These are phyloP conservation scores for Trapa bicornis DNA, from an alignment of 345 rosid genomes.

Conservation along the genomic window DNA sequence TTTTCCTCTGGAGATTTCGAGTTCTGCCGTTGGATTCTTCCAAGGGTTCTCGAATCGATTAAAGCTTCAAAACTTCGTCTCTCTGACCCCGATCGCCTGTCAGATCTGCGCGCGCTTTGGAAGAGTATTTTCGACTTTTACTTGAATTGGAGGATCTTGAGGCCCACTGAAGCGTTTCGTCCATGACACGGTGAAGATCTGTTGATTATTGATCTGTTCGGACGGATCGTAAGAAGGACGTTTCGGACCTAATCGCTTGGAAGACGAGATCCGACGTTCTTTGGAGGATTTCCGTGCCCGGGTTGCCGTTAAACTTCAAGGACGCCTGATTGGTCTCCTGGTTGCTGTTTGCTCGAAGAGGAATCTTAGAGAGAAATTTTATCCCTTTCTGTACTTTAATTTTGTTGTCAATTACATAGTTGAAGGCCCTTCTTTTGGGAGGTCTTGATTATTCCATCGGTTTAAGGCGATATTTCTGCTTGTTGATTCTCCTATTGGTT, in stretches of 20 bases:
- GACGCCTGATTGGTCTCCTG: slow-evolving; percentile 6
- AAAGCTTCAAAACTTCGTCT: background rate
- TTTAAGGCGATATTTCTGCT: slow-evolving; percentile 10
- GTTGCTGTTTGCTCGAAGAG: slow-evolving; percentile 8
- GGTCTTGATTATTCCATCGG: slow-evolving; percentile 6
- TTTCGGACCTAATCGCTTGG: background rate
- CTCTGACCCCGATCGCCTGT: background rate
- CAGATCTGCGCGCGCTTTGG: background rate
- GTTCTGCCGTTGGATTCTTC: background rate
- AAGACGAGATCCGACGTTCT: slow-evolving; percentile 1
- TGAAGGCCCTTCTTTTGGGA: slow-evolving; percentile 13
- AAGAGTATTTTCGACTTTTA: slow-evolving; percentile 5
- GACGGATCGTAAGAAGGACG: background rate
- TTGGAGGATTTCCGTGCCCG: slow-evolving; percentile 3
- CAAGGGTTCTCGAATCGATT: background rate
- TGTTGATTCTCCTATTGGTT: slow-evolving; percentile 6
- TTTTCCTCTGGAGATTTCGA: background rate
- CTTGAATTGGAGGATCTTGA: background rate
- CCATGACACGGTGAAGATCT: slow-evolving; percentile 4
- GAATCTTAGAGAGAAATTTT: background rate
- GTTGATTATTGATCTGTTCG: slow-evolving; percentile 1
- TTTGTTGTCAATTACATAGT: slow-evolving; percentile 4
- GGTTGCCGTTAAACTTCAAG: background rate
- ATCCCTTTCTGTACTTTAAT: slow-evolving; percentile 5
- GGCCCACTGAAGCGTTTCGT: background rate